Conservation (phyloP, 495 filamentous ascomycete species). For the Podospora australis region DNA sequence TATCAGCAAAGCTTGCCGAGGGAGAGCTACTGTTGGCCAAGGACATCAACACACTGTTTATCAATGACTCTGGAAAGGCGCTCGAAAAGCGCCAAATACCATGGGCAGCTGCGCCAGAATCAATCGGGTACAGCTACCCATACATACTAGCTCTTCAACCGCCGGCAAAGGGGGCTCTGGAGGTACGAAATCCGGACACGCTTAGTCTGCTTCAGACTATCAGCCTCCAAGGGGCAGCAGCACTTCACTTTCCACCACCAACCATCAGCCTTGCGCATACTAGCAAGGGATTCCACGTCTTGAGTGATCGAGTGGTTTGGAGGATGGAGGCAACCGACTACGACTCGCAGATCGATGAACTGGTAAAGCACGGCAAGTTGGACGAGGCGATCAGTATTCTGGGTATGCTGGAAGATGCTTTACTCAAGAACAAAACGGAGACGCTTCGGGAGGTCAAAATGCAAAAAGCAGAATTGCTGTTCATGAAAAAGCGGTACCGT, state of each 20-base stretch:
- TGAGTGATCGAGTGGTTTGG: slow-evolving; percentile 86
- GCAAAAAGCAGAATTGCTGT: slow-evolving; percentile 80
- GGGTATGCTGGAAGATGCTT: slow-evolving; percentile 83
- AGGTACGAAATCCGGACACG: slow-evolving; percentile 89
- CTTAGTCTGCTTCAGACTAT: slow-evolving; percentile 81
- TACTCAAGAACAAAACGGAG: slow-evolving; percentile 75
- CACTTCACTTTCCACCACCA: slow-evolving; percentile 88
- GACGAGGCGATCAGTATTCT: slow-evolving; percentile 92
- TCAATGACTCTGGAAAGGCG: slow-evolving; percentile 73
- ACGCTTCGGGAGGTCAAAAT: slow-evolving; percentile 78
- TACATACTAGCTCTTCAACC: slow-evolving; percentile 85
- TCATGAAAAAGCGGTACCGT: slow-evolving; percentile 73
- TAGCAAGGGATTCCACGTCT: slow-evolving; percentile 87
- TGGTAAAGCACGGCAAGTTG: slow-evolving; percentile 67
- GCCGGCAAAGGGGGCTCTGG: slow-evolving; percentile 75
- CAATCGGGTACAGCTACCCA: slow-evolving; percentile 91
- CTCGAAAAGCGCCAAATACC: slow-evolving; percentile 82
- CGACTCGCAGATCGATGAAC: slow-evolving; percentile 79
- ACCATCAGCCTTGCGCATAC: slow-evolving; percentile 89
- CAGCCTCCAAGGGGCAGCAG: slow-evolving; percentile 66
- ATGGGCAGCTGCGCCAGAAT: slow-evolving; percentile 82
- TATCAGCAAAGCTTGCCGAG: slow-evolving; percentile 73
- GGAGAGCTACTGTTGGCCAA: slow-evolving; percentile 85
- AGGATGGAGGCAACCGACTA: slow-evolving; percentile 93
- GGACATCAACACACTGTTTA: slow-evolving; percentile 92